Base-by-base conservation (phyloP, 1,284 basidiomycete species). In the Cryptococcus jaspeensis region DNA sequence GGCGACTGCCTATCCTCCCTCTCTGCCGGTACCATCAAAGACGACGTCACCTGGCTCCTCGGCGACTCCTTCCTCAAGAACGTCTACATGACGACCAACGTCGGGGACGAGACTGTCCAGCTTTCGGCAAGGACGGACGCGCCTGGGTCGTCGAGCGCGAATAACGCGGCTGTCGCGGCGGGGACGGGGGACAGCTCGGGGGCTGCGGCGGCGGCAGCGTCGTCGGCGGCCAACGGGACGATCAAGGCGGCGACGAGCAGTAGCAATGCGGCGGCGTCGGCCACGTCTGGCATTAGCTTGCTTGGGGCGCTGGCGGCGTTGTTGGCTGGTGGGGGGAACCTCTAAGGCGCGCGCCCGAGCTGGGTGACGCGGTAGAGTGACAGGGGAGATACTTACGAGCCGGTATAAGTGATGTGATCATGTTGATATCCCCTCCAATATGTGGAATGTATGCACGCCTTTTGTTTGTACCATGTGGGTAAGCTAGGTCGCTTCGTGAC, bases 1-100 rank as follows among this genome's bases (percentile, higher is more conserved):
- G 88, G 88, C 37, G 82, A 84, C 55, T 94, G 92, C 71, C 71
- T 85, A 15, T 87, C 86, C 43, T 87, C 89, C 16, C 88, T 94
- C 71, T 81, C 83, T 11, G 77, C 85, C 8, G 88, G 87, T 15
- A 73, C 60, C 43, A 78, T 89, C 46, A 85, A 83, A 50, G 83
- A 82, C 55, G 81, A 81, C 25, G 82, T 79, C 22, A 83, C 88
- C 69, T 92, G 89, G 90, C 82, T 94, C 56, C 67, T 81, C 9
- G 65, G 65, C 16, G 66, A 68, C 47, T 45, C 58, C 18, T 66
- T 68, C 49, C 52, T 68, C 18, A 68, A 68, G 53, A 68, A 68
- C 51, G 62, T 68, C 22, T 68, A 66, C 54, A 58, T 68, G 55
- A 52, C 55, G 13, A 68, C 66, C 37, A 61, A 65, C 46, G 58